Conservation (phyloP, 192 early-diverging fungal species). For the Chytriomyces confervae region DNA sequence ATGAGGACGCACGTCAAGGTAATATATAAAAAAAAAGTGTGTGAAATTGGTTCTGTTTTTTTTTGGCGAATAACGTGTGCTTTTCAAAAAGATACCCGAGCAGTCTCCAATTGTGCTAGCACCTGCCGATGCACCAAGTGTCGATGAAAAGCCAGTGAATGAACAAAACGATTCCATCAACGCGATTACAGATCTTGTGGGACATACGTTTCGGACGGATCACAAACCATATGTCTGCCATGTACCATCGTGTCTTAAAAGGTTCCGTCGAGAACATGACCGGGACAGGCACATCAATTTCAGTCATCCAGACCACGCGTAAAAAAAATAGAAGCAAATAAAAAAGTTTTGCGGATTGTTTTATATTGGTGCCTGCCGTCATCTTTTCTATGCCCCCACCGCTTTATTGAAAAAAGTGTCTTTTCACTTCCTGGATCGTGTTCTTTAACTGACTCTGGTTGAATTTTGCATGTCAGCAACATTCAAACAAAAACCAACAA, state of each 20-base stretch:
- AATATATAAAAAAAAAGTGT: no score
- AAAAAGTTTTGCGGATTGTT: no score
- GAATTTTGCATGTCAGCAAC: not conserved
- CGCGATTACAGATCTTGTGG: not conserved
- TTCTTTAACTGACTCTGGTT: constrained; percentile 33
- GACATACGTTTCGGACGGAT: not conserved
- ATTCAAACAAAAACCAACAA: no score
- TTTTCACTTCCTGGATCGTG: constrained; percentile 46
- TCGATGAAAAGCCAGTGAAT: not conserved
- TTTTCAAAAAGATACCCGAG: not conserved
- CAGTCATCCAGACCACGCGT: not conserved
- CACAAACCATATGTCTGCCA: not conserved
- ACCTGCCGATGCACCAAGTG: not conserved
- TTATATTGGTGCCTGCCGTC: no score
- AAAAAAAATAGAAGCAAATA: not conserved
- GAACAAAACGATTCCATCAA: not conserved
- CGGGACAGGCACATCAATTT: not conserved
- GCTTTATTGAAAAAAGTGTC: constrained; percentile 18
- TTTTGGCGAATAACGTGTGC: not conserved
- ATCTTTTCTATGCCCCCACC: no score
- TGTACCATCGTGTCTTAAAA: not conserved
- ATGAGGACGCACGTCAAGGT: not conserved
- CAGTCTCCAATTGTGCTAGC: not conserved
- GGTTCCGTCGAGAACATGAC: constrained; percentile 14
- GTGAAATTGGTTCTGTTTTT: not conserved